These are phyloP conservation scores for Aleurites moluccanus DNA, from an alignment of 441 rosid genomes.

Conservation along the genomic window DNA sequence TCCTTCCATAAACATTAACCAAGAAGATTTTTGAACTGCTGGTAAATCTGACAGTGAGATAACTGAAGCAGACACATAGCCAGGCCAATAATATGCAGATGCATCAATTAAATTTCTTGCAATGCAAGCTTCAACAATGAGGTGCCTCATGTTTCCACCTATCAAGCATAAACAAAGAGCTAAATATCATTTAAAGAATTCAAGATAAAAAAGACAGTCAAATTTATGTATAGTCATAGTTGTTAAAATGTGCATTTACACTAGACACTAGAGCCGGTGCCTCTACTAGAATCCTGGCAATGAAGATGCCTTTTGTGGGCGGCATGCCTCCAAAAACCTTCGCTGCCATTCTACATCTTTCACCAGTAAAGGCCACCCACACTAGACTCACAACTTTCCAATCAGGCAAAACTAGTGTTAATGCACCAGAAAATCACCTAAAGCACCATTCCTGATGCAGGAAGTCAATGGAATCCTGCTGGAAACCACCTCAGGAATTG, in stretches of 20 bases:
- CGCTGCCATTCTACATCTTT: not conserved
- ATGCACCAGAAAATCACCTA: not conserved
- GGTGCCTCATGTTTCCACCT: slow-evolving; percentile 74
- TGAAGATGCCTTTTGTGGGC: not conserved
- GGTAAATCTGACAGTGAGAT: slow-evolving; percentile 40
- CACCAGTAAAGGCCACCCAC: not conserved
- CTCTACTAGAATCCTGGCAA: not conserved
- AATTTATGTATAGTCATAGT: not conserved
- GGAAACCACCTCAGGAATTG: not conserved
- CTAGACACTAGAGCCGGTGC: not conserved
- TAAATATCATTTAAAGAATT: slow-evolving; percentile 13
- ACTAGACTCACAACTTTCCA: not conserved
- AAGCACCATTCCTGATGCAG: not conserved
- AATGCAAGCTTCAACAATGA: slow-evolving; percentile 76
- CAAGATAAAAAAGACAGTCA: not conserved
- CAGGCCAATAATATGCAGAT: slow-evolving; percentile 66
- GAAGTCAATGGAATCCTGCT: not conserved
- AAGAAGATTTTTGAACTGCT: slow-evolving; percentile 49
- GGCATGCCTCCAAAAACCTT: not conserved
- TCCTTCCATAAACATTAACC: slow-evolving; percentile 68
- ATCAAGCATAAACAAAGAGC: slow-evolving; percentile 21
- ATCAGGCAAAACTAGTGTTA: not conserved
- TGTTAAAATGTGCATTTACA: not conserved
- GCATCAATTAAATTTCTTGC: slow-evolving; percentile 60
- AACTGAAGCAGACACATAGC: slow-evolving; percentile 47